Evolutionary conservation across 805 yeast genomes (phyloP), one percentile per base, ranked within the genome.

Genomic region (Helenozyma rhizophorensis): DNA sequence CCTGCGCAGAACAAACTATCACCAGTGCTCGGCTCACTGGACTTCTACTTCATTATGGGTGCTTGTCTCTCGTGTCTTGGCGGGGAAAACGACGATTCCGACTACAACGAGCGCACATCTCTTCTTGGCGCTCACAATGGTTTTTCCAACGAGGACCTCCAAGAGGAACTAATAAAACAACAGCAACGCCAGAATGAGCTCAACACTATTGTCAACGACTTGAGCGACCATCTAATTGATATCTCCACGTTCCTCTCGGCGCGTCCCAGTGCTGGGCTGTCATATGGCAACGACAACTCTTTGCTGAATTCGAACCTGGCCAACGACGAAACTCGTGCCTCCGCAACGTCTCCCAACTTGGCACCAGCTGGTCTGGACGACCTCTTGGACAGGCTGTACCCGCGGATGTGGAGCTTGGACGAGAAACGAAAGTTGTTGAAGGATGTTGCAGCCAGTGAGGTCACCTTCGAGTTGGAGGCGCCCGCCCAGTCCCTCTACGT

Each of bases 181-280:
- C 68, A 62, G 33, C 60, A 59, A 33, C 53, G 78, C 40, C 75
- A 72, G 39, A 67, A 62, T 28, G 76, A 72, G 40, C 52, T 72
- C 27, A 65, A 65, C 34, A 48, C 51, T 16, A 70, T 72, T 11
- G 78, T 72, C 28, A 65, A 65, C 40, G 75, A 70, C 30, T 35
- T 46, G 30, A 46, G 39, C 32, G 66, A 62, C 16, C 56, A 58
- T 22, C 50, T 62, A 25, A 62, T 62, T 12, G 68, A 62, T 34
- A 65, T 61, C 6, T 52, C 65, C 9, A 50, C 64, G 9, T 62
- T 62, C 28, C 43, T 60, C 21, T 34, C 37, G 12, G 25, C 33
- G 15, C 24, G 27, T 14, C 14, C 33, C n/a, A 14, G 14, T 10
- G 30, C 32, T n/a, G n/a, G n/a, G n/a, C n/a, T n/a, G n/a, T n/a